phyloP scores from a whole-genome alignment of 2,329 filamentous ascomycete genomes.

The Alternaria sp. region DNA sequence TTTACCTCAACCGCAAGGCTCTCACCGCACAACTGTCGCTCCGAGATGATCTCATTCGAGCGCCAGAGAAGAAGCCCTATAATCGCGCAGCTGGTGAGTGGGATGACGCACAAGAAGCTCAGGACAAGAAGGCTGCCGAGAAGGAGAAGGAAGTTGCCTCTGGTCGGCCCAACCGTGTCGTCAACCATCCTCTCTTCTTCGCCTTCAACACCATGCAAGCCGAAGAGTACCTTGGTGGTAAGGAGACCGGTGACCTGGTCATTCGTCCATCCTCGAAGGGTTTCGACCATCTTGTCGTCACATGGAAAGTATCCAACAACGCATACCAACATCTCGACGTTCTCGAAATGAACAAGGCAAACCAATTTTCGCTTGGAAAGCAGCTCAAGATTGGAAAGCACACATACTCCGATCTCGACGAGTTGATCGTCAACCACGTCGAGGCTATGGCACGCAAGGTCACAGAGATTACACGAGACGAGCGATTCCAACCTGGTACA shows the following conservation, averaged over 20 bases:
- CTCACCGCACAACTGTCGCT: constrained; percentile 85
- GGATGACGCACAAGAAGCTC: constrained; percentile 81
- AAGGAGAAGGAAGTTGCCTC: constrained; percentile 85
- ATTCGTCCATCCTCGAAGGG: constrained; percentile 96
- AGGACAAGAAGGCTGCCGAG: constrained; percentile 77
- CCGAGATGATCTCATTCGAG: constrained; percentile 78
- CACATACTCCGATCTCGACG: constrained; percentile 94
- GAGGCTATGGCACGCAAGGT: constrained; percentile 98
- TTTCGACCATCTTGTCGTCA: constrained; percentile 91
- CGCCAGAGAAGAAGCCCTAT: constrained; percentile 54
- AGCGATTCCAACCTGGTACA: constrained; percentile 87
- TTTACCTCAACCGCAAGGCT: constrained; percentile 85
- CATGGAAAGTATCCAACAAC: constrained; percentile 96
- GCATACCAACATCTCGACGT: constrained; percentile 99
- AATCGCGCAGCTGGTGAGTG: constrained; percentile 82
- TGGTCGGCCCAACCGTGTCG: constrained; percentile 87
- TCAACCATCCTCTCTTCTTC: constrained; percentile 96
- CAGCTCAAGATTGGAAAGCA: constrained; percentile 87
- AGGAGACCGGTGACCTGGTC: constrained; percentile 86
- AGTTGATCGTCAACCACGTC: constrained; percentile 95
- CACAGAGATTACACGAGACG: constrained; percentile 91
- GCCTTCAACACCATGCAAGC: constrained; percentile 92
- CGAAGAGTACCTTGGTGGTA: constrained; percentile 88
- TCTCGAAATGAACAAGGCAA: constrained; percentile 94
- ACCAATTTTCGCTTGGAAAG: constrained; percentile 90